These are phyloP conservation scores for Phyllosticta citrichinensis DNA, from an alignment of 2,329 filamentous ascomycete genomes.

Conservation along the genomic window DNA sequence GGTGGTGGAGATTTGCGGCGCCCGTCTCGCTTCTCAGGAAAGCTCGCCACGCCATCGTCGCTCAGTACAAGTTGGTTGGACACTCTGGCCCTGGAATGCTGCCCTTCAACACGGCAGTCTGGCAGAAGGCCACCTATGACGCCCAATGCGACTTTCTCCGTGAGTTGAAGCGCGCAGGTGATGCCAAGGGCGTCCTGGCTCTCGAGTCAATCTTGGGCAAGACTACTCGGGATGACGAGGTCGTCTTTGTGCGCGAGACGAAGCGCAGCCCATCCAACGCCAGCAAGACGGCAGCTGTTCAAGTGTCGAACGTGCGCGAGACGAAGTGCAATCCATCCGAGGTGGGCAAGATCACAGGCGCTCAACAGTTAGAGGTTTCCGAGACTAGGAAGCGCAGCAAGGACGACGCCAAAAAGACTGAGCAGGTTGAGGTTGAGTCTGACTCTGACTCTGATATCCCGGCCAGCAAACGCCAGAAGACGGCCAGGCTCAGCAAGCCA, in stretches of 20 bases:
- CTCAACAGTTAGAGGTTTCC: no score
- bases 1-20: not conserved
- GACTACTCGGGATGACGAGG: not conserved
- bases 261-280: not conserved
- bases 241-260: not conserved
- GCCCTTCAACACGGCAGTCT: not conserved
- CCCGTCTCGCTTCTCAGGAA: not conserved
- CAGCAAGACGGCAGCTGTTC: no score
- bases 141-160: not conserved
- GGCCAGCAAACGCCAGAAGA: not conserved
- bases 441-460: not conserved
- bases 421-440: not conserved
- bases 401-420: not conserved
- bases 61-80: not conserved
- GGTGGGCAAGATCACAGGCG: no score
- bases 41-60: not conserved
- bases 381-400: not conserved
- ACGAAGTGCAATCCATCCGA: not conserved
- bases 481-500: not conserved
- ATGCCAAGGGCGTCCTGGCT: not conserved
- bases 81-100: not conserved
- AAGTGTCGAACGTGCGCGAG: no score
- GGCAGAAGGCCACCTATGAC: not conserved
- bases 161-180: not conserved
- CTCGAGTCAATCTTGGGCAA: not conserved